Base-by-base conservation (phyloP, 2,329 filamentous ascomycete species). In the Sarocladium kiliense region DNA sequence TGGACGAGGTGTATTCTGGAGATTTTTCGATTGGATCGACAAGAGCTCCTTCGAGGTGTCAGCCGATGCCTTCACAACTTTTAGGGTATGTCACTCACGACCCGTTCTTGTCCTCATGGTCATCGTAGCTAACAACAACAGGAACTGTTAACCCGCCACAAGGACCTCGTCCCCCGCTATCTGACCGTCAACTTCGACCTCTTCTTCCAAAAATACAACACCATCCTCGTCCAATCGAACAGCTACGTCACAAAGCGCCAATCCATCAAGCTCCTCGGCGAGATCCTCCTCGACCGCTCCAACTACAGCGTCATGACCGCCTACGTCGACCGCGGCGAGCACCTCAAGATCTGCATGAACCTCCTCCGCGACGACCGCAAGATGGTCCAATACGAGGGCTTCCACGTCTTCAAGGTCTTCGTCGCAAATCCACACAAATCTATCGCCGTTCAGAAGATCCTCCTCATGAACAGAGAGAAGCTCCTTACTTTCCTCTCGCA, bases 401-500 rank as follows among this genome's bases (percentile, higher is more conserved):
- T 99, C 70, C 94, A 99, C 69, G 93, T 99, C 41, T 99, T 99
- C 81, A 99, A 99, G 78, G 93, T 99, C 59, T 99, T 99, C 72
- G 94, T 97, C 54, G 94, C 94, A 58, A 99, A 99, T 69, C 94
- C 94, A 7, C 92, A 97, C 77, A 99, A 99, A 75, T 96, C 91
- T n/a, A 79, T 93, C 58, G 90, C 92, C 32, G 94, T 99, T 50
- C 91, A 96, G 69, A 90, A 93, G 68, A 96, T 99, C 65, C 76
- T 99, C 60, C 86, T 97, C 62, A 97, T 96, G 82, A 99, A 99
- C 69, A 85, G 92, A 57, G 92, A 97, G 60, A 89, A 93, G 64
- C 79, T 99, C 18, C 77, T 99, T 53, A 86, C 84, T 58, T 99
- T 99, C 71, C 74, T 99, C 54, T 89, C 91, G 7, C 88, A 88